Conservation (phyloP, 495 filamentous ascomycete genomes). For the Penicillium maclennaniae region DNA sequence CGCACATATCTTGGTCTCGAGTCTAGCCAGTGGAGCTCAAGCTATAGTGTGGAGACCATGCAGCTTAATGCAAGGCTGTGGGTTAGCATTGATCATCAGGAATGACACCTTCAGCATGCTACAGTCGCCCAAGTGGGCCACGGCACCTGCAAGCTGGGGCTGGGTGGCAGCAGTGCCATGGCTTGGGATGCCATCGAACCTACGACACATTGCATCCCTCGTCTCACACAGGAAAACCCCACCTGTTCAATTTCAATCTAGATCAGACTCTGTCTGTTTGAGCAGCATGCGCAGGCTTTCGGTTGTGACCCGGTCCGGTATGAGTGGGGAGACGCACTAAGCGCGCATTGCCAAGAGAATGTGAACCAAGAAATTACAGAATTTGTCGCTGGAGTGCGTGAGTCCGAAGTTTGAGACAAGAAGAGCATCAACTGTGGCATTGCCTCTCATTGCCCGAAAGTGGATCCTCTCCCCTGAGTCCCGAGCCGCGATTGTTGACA, state of each 20-base stretch:
- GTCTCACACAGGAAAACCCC: too few relatives aligned
- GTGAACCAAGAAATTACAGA: conserved; percentile 3
- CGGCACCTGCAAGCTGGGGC: too few relatives aligned
- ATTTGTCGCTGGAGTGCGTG: conserved; percentile 2
- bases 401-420: neutral
- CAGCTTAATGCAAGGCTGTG: too few relatives aligned
- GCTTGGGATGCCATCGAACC: too few relatives aligned
- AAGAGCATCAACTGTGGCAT: neutral
- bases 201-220: too few relatives aligned
- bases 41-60: too few relatives aligned
- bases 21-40: too few relatives aligned
- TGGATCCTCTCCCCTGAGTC: neutral
- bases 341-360: conserved; percentile 10
- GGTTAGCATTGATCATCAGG: too few relatives aligned
- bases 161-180: too few relatives aligned
- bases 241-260: conserved; percentile 14
- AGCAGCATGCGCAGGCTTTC: conserved; percentile 40
- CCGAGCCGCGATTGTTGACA: neutral
- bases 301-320: conserved; percentile 6
- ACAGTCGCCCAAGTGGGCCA: too few relatives aligned
- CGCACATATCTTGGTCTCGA: too few relatives aligned
- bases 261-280: conserved; percentile 40
- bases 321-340: conserved; percentile 12
- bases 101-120: too few relatives aligned
- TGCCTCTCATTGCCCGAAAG: neutral